Percentiles rank a stretch among this genome's conserved stretches.
These are phyloP conservation scores for Saitozyma sp. DNA, from an alignment of 768 basidiomycete species.

Conservation along the genomic window DNA sequence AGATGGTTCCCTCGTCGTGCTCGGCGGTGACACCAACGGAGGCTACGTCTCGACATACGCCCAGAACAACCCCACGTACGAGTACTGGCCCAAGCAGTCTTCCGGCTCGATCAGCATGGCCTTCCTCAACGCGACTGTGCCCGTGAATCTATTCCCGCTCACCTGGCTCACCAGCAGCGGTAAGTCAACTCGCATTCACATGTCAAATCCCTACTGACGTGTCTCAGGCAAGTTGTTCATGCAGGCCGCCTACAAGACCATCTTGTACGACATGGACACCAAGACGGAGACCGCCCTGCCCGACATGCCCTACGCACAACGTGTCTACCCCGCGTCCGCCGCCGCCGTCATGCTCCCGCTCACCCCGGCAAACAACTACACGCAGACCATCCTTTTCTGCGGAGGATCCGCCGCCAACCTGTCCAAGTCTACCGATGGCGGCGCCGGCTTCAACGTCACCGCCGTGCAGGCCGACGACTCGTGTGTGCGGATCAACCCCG, in stretches of 20 bases:
- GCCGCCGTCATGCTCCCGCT: conserved; percentile 87
- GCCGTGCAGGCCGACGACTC: conserved; percentile 63
- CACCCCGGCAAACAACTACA: conserved; percentile 84
- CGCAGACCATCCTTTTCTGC: conserved; percentile 82
- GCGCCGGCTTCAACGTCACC: conserved; percentile 63
- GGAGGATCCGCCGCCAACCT: conserved; percentile 68
- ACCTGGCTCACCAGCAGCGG: conserved; percentile 64
- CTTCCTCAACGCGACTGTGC: conserved; percentile 68
- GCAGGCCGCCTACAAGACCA: conserved; percentile 54
- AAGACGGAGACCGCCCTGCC: conserved; percentile 62
- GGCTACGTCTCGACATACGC: conserved; percentile 70
- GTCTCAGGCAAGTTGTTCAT: conserved; percentile 52
- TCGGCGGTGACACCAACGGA: conserved; percentile 59
- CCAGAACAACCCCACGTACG: conserved; percentile 67
- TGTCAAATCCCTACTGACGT: conserved; percentile 4
- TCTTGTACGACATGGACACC: conserved; percentile 65
- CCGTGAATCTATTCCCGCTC: conserved; percentile 70
- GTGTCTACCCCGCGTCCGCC: conserved; percentile 65
- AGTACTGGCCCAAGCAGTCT: conserved; percentile 74
- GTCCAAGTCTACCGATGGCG: conserved; percentile 66
- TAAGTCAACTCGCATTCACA: conserved; percentile 6
- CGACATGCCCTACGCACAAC: conserved; percentile 61
- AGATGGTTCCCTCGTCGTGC: conserved; percentile 74
- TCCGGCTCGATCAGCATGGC: conserved; percentile 63
- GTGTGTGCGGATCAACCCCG: conserved; percentile 80